Conservation (phyloP, 2,329 filamentous ascomycete genomes). For the Phyllosticta paracitricarpa region DNA sequence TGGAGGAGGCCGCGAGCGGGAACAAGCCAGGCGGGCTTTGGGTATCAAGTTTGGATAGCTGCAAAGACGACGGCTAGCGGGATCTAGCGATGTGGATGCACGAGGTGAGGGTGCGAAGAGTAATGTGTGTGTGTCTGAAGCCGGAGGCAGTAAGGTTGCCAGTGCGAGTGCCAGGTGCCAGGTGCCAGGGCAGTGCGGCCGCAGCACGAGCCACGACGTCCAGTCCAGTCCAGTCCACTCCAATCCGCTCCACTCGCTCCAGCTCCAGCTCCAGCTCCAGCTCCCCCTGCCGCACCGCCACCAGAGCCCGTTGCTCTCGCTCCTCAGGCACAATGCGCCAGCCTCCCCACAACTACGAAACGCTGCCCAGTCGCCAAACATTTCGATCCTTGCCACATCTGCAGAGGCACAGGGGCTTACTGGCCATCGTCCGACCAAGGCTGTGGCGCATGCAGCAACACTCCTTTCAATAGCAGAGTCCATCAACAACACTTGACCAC, state of each 20-base stretch:
- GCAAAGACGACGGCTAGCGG: slow-evolving; percentile 4
- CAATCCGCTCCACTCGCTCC: too few species aligned
- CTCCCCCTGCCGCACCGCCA: not conserved
- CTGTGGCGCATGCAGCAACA: not conserved
- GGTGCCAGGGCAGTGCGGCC: not conserved
- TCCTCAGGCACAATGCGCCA: not conserved
- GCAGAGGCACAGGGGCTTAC: not conserved
- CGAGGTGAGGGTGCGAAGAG: slow-evolving; percentile 3
- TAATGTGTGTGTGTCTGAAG: slow-evolving; percentile 7
- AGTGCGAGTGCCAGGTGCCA: too few species aligned
- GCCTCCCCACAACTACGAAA: not conserved
- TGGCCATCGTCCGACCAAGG: too few species aligned
- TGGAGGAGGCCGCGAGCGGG: slow-evolving; percentile 4
- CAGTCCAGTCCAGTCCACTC: not conserved
- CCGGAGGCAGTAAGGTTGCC: not conserved
- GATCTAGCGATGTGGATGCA: not conserved
- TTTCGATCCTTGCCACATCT: not conserved
- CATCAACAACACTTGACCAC: not conserved
- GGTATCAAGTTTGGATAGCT: not conserved
- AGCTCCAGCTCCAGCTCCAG: not conserved
- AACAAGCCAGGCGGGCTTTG: not conserved
- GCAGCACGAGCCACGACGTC: not conserved
- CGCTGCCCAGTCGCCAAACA: not conserved
- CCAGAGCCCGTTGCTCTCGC: not conserved
- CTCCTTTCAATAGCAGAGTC: not conserved